Conservation (phyloP, 805 yeast species). For the Scheffersomyces amazonensis region DNA sequence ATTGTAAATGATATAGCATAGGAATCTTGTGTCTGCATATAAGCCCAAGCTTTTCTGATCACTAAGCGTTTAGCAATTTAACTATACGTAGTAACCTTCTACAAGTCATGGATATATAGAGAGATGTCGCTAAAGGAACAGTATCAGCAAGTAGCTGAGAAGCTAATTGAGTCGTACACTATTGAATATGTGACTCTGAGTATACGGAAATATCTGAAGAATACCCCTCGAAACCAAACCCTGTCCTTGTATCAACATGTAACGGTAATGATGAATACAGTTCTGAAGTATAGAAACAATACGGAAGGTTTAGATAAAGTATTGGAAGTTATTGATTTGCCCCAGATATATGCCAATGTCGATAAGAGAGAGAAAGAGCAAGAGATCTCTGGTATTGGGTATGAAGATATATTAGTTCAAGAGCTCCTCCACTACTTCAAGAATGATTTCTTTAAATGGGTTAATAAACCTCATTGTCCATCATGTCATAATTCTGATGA, state of each 20-base stretch:
- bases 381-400: constrained; percentile 14
- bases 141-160: neutral
- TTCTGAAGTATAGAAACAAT: constrained; percentile 8
- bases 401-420: constrained; percentile 35
- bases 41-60: too few species aligned
- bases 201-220: too few species aligned
- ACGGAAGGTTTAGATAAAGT: constrained; percentile 44
- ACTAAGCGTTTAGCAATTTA: too few species aligned
- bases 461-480: constrained; percentile 63
- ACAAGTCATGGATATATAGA: too few species aligned
- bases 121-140: neutral
- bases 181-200: neutral
- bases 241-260: constrained; percentile 2
- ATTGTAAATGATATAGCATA: too few species aligned
- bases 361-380: constrained; percentile 42
- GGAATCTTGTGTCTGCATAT: too few species aligned
- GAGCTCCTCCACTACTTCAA: constrained; percentile 52
- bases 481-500: constrained; percentile 40
- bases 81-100: too few species aligned
- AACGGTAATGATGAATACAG: neutral
- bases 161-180: neutral
- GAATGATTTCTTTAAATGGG: constrained; percentile 79
- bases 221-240: too few species aligned
- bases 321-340: constrained; percentile 61
- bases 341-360: constrained; percentile 55